Base-by-base conservation (phyloP, 768 basidiomycete species). In the Kwoniella europaea region DNA sequence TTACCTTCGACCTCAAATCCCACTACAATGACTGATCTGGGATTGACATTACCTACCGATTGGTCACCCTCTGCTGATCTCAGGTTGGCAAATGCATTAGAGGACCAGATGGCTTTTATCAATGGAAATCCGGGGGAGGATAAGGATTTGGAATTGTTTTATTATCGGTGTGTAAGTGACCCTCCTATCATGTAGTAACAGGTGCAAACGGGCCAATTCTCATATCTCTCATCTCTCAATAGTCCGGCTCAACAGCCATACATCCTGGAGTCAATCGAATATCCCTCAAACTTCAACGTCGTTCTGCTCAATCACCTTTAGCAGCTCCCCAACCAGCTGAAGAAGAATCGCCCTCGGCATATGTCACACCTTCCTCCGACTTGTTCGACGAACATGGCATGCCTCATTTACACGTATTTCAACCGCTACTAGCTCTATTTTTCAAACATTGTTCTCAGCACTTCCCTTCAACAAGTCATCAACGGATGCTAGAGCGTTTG, bases 191-290 rank as follows among this genome's bases (percentile, higher is more conserved):
- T 35, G 6, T 35, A 35, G 18, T 15, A 43, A 44, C n/a, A 24
- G n/a, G 20, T 56, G 66, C 29, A 42, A 15, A 44, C 41, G 9
- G 5, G 29, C 22, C 15, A 16, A 13, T 27, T 20, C 10, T 54
- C 65, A 15, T 35, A 2, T 9, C 18, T 22, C 64, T 42, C 1
- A 27, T 12, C 18, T 46, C 18, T 7, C 42, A 4, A 4, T 50
- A 80, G 79, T 80, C 81, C 43, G 79, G 81, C 12, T 76, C 77
- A 12, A 79, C 79, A 16, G 80, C 82, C 3, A 81, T 83, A 16
- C 79, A 82, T 60, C 82, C 82, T 5, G 82, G 82, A 29, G 79
- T 83, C 58, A 79, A 81, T 55, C 78, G 82, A 15, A 83, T 83
- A 24, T 74, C 75, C 6, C 74, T 83, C 29, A 80, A 80, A 63